phyloP scores from a whole-genome alignment of 192 early-diverging fungal species.

The Entomortierella chlamydospora region DNA sequence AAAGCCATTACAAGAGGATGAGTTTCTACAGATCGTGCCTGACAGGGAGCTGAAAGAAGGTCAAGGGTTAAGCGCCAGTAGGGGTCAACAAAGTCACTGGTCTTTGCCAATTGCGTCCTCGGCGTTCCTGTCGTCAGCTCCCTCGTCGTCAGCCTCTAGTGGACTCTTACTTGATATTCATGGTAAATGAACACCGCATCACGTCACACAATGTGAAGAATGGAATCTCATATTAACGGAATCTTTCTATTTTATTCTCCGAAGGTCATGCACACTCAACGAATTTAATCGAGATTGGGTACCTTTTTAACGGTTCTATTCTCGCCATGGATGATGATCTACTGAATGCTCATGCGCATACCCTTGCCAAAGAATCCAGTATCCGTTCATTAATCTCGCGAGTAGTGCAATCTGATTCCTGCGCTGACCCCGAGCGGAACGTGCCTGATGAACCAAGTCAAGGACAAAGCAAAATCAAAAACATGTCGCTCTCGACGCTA shows the following conservation, averaged over 20 bases:
- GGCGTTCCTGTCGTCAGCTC: no score
- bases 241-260: no score
- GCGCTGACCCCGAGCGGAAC: not conserved
- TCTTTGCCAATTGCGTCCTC: no score
- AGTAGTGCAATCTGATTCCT: not conserved
- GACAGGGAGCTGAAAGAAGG: no score
- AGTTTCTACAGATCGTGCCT: not conserved
- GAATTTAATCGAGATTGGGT: slow-evolving; percentile 47
- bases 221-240: no score
- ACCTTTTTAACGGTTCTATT: slow-evolving; percentile 18
- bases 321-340: slow-evolving; percentile 17
- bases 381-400: slow-evolving; percentile 22
- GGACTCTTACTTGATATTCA: slow-evolving; percentile 51
- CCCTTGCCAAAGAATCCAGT: slow-evolving; percentile 15
- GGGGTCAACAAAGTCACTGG: no score
- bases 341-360: not conserved
- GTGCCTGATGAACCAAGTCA: not conserved
- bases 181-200: slow-evolving; percentile 10
- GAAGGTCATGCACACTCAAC: slow-evolving; percentile 37
- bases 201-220: no score
- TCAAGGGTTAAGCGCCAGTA: no score
- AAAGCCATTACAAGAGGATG: not conserved
- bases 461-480: not conserved
- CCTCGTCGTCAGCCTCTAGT: no score
- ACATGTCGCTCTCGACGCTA: slow-evolving; percentile 4